Percentiles rank a stretch among this genome's conserved stretches.
Conservation (phyloP, 495 filamentous ascomycete species). For the Acidiella bohemica region DNA sequence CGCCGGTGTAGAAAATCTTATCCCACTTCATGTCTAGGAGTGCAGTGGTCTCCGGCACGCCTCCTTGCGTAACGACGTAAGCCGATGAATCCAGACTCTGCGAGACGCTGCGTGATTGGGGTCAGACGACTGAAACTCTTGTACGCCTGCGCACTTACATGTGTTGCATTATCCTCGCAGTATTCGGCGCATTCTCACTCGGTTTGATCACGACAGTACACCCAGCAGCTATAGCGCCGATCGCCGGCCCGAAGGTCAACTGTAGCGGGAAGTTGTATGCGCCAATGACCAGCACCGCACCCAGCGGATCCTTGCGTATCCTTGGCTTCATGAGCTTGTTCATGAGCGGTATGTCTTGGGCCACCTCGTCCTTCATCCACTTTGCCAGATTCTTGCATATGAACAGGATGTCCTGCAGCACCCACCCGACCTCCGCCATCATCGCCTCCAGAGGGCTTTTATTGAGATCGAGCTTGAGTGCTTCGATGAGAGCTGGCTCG, state of each 20-base stretch:
- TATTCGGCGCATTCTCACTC: conserved; percentile 61
- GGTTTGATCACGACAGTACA: conserved; percentile 86
- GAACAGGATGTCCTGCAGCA: conserved; percentile 66
- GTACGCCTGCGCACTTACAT: too few species aligned
- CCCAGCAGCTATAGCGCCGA: conserved; percentile 85
- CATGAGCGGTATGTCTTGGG: conserved; percentile 51
- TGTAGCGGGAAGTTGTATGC: conserved; percentile 88
- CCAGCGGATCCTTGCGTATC: conserved; percentile 81
- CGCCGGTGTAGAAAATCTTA: conserved; percentile 94
- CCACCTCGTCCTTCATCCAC: conserved; percentile 70
- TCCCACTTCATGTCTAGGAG: conserved; percentile 85
- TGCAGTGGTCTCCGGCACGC: conserved; percentile 61
- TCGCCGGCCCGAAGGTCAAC: conserved; percentile 59
- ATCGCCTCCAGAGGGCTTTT: conserved; percentile 58
- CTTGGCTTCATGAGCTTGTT: conserved; percentile 56
- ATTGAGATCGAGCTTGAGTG: conserved; percentile 58
- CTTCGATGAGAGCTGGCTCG: conserved; percentile 50
- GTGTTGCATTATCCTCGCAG: conserved; percentile 65
- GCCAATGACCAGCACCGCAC: conserved; percentile 75
- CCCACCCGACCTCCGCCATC: conserved; percentile 58
- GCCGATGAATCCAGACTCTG: conserved; percentile 61
- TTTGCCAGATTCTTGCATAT: conserved; percentile 59
- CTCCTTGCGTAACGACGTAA: conserved; percentile 70
- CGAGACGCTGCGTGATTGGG: too few species aligned
- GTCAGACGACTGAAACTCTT: too few species aligned